phyloP scores from a whole-genome alignment of 2,329 filamentous ascomycete species.

The Paradendryphiella salina region DNA sequence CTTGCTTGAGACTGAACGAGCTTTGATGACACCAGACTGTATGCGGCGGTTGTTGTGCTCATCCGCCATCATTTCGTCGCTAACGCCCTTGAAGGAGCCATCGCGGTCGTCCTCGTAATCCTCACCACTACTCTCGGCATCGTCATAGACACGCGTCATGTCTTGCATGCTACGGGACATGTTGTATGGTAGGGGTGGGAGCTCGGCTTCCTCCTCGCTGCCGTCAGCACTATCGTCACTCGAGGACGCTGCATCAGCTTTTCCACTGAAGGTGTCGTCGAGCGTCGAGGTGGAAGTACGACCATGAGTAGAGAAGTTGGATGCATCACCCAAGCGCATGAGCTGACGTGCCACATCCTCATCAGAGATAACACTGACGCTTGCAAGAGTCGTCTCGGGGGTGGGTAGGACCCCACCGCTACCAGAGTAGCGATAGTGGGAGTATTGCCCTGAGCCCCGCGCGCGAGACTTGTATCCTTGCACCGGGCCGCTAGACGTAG shows the following conservation, averaged over 20 bases:
- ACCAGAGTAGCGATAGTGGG: constrained; percentile 48
- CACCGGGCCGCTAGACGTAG: constrained; percentile 36
- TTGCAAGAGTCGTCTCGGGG: constrained; percentile 90
- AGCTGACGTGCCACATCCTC: constrained; percentile 97
- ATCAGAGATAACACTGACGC: constrained; percentile 81
- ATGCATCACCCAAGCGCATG: constrained; percentile 92
- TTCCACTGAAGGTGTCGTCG: constrained; percentile 90
- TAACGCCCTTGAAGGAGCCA: constrained; percentile 58
- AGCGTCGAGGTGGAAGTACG: constrained; percentile 90
- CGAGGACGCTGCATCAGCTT: constrained; percentile 66
- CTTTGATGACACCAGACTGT: constrained; percentile 47
- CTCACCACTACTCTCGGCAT: constrained; percentile 62
- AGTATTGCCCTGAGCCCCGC: constrained; percentile 45
- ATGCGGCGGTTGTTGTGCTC: constrained; percentile 46
- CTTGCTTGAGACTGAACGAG: constrained; percentile 47
- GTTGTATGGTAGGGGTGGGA: constrained; percentile 44
- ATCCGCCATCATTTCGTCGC: constrained; percentile 51
- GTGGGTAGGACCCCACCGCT: constrained; percentile 74
- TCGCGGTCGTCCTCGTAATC: constrained; percentile 59
- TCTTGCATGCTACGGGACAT: constrained; percentile 25
- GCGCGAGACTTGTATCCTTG: constrained; percentile 43
- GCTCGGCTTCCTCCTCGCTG: constrained; percentile 59
- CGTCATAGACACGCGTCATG: constrained; percentile 52
- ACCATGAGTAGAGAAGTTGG: constrained; percentile 82
- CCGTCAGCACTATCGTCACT: constrained; percentile 71